A percentile compares a stretch with the other conserved stretches of the same genome.
Conservation (phyloP, 345 rosid species). For the Gossypium rotundifolium region DNA sequence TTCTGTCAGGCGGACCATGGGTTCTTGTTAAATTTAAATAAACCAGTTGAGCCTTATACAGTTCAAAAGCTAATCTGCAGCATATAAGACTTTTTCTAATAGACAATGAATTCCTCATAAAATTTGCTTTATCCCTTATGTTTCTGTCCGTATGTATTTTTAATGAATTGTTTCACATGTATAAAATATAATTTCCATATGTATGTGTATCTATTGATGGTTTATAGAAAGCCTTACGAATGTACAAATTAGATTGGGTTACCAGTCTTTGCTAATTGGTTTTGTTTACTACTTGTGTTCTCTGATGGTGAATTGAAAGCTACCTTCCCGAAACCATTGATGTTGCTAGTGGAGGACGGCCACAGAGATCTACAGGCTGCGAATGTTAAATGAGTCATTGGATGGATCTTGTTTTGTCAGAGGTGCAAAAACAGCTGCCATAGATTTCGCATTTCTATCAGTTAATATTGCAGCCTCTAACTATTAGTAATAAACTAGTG, state of each 20-base stretch:
- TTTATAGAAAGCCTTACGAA: background rate
- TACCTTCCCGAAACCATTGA: slow-evolving; percentile 77
- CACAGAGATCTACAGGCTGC: slow-evolving; percentile 67
- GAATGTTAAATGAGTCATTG: slow-evolving; percentile 38
- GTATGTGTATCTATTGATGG: background rate
- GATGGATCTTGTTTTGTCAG: background rate
- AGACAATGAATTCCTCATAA: background rate
- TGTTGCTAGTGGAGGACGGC: slow-evolving; percentile 46
- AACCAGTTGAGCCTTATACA: background rate
- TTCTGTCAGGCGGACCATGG: background rate
- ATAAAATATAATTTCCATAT: background rate
- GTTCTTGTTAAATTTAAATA: background rate
- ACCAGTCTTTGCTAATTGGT: slow-evolving; percentile 1
- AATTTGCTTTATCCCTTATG: background rate
- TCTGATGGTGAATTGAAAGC: slow-evolving; percentile 26
- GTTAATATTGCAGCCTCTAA: background rate
- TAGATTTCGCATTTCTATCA: background rate
- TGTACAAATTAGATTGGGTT: background rate
- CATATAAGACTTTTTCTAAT: background rate
- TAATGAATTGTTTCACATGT: background rate
- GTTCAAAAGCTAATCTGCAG: background rate
- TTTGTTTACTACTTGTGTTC: slow-evolving; percentile 7
- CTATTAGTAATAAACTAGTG: slow-evolving; percentile 6
- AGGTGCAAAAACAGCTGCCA: background rate
- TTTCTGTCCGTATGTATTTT: background rate